Conservation (phyloP, 257 asterid genomes). For the Solanum verrucosum region DNA sequence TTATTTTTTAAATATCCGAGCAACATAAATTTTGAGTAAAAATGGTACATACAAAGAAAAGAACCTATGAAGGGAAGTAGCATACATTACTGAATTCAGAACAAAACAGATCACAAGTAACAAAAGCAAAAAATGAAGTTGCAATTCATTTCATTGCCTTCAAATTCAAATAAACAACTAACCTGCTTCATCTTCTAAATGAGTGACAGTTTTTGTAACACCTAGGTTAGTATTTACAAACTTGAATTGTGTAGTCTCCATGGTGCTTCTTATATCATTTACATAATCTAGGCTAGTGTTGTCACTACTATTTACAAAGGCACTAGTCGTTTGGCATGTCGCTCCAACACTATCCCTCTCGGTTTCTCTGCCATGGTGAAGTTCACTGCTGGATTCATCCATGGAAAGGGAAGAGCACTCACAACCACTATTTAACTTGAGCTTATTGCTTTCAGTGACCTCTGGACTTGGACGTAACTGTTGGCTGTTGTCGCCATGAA, state of each 20-base stretch:
- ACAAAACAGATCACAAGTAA: background rate
- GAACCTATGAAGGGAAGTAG: background rate
- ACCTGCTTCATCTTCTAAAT: conserved; percentile 19
- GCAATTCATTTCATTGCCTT: conserved; percentile 36
- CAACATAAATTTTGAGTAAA: background rate
- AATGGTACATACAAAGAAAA: background rate
- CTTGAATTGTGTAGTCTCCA: conserved; percentile 23
- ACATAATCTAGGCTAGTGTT: conserved; percentile 34
- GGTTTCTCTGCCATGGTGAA: conserved; percentile 13
- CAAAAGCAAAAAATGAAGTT: background rate
- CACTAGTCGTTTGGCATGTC: conserved; percentile 26
- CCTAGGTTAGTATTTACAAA: conserved; percentile 40
- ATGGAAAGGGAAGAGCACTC: conserved; percentile 25
- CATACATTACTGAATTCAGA: background rate
- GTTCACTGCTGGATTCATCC: conserved; percentile 19
- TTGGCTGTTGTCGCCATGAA: conserved; percentile 10
- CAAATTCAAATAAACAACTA: conserved; percentile 19
- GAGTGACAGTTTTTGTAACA: conserved; percentile 29
- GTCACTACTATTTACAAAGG: conserved; percentile 39
- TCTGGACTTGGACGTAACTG: conserved; percentile 22
- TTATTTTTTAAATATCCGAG: background rate
- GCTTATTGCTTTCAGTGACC: conserved; percentile 18
- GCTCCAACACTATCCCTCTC: conserved; percentile 24
- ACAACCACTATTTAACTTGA: conserved; percentile 11
- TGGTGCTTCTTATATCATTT: conserved; percentile 33